Evolutionary conservation across 169 alveolate genomes (phyloP).

Genomic region (Plasmodium malariae): DNA sequence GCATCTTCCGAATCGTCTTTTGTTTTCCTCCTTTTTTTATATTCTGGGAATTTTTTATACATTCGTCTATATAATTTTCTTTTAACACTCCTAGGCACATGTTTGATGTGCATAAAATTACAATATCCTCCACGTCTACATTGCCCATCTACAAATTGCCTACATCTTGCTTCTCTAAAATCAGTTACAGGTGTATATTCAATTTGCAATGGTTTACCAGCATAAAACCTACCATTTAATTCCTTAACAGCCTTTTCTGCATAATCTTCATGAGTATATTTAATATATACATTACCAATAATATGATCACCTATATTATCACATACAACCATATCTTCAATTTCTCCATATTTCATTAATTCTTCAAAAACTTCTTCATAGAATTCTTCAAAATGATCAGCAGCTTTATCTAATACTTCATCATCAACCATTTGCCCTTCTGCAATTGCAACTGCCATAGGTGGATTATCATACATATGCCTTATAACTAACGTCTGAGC

Average conservation of each 20-base stretch:
- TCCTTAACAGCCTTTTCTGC: slow-evolving; percentile 96
- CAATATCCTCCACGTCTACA: slow-evolving; percentile 99
- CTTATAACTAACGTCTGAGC: slow-evolving; percentile 97
- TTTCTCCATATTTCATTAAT: slow-evolving; percentile 97
- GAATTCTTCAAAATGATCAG: slow-evolving; percentile 98
- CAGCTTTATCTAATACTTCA: slow-evolving; percentile 97
- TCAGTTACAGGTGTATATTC: slow-evolving; percentile 99
- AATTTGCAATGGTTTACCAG: slow-evolving; percentile 93
- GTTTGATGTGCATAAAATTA: slow-evolving; percentile 99
- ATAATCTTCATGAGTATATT: slow-evolving; percentile 95
- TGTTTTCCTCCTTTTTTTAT: slow-evolving; percentile 84
- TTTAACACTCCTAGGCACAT: slow-evolving; percentile 95
- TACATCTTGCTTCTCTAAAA: slow-evolving; percentile 98
- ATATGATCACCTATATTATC: slow-evolving; percentile 99
- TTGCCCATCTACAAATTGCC: slow-evolving; percentile 98
- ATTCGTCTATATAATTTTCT: slow-evolving; percentile 94
- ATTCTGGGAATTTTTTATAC: slow-evolving; percentile 98
- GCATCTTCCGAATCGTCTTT: slow-evolving; percentile 75
- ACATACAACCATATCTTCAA: slow-evolving; percentile 98
- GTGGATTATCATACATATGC: slow-evolving; percentile 98
- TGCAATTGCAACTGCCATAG: slow-evolving; percentile 99
- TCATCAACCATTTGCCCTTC: slow-evolving; percentile 96
- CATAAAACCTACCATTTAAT: slow-evolving; percentile 96
- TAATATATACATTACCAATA: slow-evolving; percentile 98
- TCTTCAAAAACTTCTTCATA: slow-evolving; percentile 98